Base-by-base conservation (phyloP, 2,329 filamentous ascomycete genomes). In the Scedosporium boydii region DNA sequence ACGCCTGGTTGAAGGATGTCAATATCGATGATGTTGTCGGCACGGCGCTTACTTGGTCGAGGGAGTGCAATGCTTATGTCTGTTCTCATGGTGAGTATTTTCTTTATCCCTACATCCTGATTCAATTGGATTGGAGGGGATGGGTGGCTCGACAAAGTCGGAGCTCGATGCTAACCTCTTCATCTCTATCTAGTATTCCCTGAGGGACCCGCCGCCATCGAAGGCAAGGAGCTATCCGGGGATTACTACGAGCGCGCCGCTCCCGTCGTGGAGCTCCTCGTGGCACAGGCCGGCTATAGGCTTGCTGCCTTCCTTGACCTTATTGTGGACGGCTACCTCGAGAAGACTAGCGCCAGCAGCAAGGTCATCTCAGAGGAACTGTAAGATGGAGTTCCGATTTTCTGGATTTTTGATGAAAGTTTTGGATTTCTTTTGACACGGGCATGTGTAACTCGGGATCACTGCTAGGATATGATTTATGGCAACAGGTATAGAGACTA, bases 271-370 rank as follows among this genome's bases (percentile, higher is more conserved):
- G 85, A 90, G 72, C 70, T 82, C 64, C 84, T 88, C 70, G 78
- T 91, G 64, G 88, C 87, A 6, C 83, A 82, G 66, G 88, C 85
- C 3, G 88, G 88, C 10, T 88, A 85, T 71, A 80, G 88, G 58
- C 78, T 91, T 70, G 88, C 84, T 1, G 81, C 80, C 21, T 90
- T 85, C 85, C 74, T 90, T 64, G 86, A 89, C 69, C 74, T 80
- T 67, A 85, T 89, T 68, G 83, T 77, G 7, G 73, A 77, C n/a
- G 63, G 38, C 12, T 61, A 55, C 12, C 59, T 61, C 51, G 18
- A 55, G 51, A 55, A 55, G 51, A 29, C 12, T 9, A 59, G 41
- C 27, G 14, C 6, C 46, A 27, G 16, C n/a, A 4, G n/a, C 23
- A 41, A 34, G 2, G 14, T 10, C 55, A 53, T 60, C 26, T 60